Evolutionary conservation across 306 rosid species (phyloP), one percentile per base, ranked within the genome.

Genomic region (Fragaria vesca): DNA sequence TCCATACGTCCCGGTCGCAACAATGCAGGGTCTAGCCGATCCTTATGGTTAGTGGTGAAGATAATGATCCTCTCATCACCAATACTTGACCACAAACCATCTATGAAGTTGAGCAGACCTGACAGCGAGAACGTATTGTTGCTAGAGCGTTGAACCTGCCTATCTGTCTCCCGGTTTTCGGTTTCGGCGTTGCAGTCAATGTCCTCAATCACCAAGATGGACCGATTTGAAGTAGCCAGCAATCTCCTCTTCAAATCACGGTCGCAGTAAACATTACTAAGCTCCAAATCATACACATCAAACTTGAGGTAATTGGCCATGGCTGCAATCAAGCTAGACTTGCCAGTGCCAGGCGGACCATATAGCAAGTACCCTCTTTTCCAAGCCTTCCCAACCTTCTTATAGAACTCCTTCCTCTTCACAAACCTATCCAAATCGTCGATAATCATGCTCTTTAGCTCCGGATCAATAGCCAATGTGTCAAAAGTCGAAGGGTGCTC

Each of bases 51-150:
- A 2, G 97, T 88, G 0, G 97, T 89, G 73, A 91, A 86, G 12
- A 91, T 58, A 1, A 89, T 73, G 24, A 91, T 88, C 21, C 93
- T 42, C 68, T 91, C 91, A 11, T 91, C 97, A 1, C 93, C 93
- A 6, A 79, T 77, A 61, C 94, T 82, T 3, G 93, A 85, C 90
- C 94, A 91, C 65, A 91, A 58, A 3, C 91, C 94, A 72, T 91
- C 92, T 60, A 88, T 85, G 78, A 81, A 77, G 78, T 88, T 88
- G 12, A 88, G 81, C 11, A 86, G 65, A 52, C 80, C 90, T 4
- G 88, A 88, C 0, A 90, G 80, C 0, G 91, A 81, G n/a, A 81
- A 82, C 65, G 77, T 21, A n/a, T 21, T 58, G 32, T 4, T 21
- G 46, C 11, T 8, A 58, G 17, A 12, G 8, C 66, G 66, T 26